These are phyloP conservation scores for Arabis alpina DNA, from an alignment of 345 rosid genomes.

Conservation along the genomic window DNA sequence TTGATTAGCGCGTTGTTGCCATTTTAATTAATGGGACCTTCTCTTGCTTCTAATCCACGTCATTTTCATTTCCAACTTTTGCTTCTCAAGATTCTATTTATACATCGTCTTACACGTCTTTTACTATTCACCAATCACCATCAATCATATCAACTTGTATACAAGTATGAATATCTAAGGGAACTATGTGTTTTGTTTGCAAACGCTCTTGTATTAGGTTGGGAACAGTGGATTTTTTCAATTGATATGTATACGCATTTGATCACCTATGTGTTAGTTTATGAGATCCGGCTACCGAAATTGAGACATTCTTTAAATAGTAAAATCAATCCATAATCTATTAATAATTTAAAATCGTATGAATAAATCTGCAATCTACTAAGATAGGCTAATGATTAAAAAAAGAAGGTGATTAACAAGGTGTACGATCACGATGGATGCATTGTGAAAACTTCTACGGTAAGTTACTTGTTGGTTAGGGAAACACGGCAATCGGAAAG, in stretches of 20 bases:
- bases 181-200: not conserved
- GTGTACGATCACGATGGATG: not conserved
- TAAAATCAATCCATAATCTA: too few relatives aligned
- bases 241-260: not conserved
- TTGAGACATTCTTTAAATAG: not conserved
- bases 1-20: constrained; percentile 31
- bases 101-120: constrained; percentile 17
- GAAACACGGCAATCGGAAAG: constrained; percentile 30
- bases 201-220: not conserved
- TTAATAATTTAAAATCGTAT: too few relatives aligned
- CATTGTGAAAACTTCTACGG: constrained; percentile 8
- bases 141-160: not conserved
- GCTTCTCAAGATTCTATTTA: not conserved
- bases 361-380: not conserved
- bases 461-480: constrained; percentile 31
- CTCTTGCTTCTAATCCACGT: constrained; percentile 4
- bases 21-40: constrained; percentile 20
- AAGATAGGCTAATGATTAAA: not conserved
- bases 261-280: not conserved
- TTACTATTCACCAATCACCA: constrained; percentile 8
- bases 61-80: constrained; percentile 17
- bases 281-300: not conserved
- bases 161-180: not conserved
- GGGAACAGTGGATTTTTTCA: not conserved
- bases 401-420: not conserved